phyloP scores from a whole-genome alignment of 73 alveolate species.

The Tetrahymena elliotti region DNA sequence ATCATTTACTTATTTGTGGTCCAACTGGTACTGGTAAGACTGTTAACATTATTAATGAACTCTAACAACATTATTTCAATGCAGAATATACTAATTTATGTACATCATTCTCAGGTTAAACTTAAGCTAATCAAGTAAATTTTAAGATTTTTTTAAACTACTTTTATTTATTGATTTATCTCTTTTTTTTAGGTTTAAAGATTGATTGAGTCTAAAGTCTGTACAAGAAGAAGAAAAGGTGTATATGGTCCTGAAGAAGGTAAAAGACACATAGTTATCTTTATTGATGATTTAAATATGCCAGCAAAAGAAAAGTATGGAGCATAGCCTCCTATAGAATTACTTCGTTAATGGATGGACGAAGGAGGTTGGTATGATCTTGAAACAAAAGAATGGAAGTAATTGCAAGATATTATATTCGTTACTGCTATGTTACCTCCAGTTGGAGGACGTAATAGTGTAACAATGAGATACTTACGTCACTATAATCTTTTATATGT shows the following conservation, averaged over 20 bases:
- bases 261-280: constrained; percentile 57
- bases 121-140: constrained; percentile 86
- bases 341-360: constrained; percentile 97
- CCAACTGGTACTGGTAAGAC: constrained; percentile 99
- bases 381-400: constrained; percentile 81
- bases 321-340: constrained; percentile 96
- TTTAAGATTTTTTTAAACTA: neutral
- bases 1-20: constrained; percentile 94
- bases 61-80: constrained; percentile 67
- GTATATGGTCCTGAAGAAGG: constrained; percentile 91
- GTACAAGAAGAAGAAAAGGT: constrained; percentile 80
- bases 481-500: constrained; percentile 54
- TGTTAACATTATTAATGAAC: constrained; percentile 73
- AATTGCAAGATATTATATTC: constrained; percentile 70
- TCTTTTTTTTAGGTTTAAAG: constrained; percentile 8
- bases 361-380: constrained; percentile 83
- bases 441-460: constrained; percentile 56
- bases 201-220: constrained; percentile 33
- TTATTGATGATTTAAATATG: constrained; percentile 90
- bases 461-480: constrained; percentile 60
- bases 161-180: neutral
- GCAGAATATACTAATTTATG: constrained; percentile 67
- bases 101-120: constrained; percentile 97
- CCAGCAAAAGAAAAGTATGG: constrained; percentile 91
- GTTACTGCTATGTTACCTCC: constrained; percentile 71